Base-by-base conservation (phyloP, 106 monocot genomes). In the Gastrodia elata region DNA sequence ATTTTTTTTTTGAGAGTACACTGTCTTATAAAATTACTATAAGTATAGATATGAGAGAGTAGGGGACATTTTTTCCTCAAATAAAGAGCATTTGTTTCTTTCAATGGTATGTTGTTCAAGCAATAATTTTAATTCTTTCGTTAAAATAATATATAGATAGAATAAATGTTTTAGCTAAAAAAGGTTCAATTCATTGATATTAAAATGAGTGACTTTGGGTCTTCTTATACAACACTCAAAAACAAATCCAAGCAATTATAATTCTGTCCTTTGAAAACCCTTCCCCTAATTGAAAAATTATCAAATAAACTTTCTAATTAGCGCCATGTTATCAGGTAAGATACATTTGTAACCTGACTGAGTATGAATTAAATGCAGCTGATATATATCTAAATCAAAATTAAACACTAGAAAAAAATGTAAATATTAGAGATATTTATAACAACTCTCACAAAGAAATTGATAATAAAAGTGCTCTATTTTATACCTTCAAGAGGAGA, bases 401-500 rank as follows among this genome's bases (percentile, higher is more conserved):
- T 52, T n/a, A 52, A 52, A 52, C 20, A 20, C 20, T n/a, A n/a
- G 22, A n/a, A 48, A 52, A 4, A 24, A 52, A n/a, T 22, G 22
- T 9, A 22, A 52, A 52, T 52, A 52, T 52, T 3, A 6, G 6
- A 2, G 20, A 49, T 2, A 49, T 2, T 20, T 52, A 22, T n/a
- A 52, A 5, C 52, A 52, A 52, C 7, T 52, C 20, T 5, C 2
- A n/a, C 52, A 61, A 61, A 61, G 13, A 0, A 13, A 32, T 33
- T 30, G 4, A 25, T 57, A 64, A 1, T 15, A 68, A 70, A 30
- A 46, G 14, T 64, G 11, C 16, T 27, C 28, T 67, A 56, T 39
- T 16, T 43, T 16, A 27, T 84, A 97, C 97, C 90, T 83, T 86
- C 71, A 93, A 75, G 1, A 76, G 40, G 40, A 73, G 80, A 39